Evolutionary conservation across 1,284 basidiomycete species (phyloP).

Genomic region (Cystobasidium slooffiae): DNA sequence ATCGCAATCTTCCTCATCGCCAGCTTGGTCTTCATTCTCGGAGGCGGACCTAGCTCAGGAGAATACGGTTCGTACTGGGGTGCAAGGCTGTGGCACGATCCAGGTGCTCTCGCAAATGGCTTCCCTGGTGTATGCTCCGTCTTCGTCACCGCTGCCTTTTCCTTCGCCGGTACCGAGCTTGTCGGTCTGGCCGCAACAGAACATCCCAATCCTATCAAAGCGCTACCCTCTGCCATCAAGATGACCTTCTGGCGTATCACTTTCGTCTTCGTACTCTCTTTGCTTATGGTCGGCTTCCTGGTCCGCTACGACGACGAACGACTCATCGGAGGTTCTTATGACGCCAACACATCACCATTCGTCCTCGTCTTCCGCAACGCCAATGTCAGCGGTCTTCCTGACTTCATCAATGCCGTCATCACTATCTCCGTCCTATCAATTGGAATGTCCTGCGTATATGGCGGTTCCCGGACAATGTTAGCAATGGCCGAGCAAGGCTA

Average conservation of each 20-base stretch:
- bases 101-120: conserved; percentile 59
- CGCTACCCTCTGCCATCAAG: conserved; percentile 61
- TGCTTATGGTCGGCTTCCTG: conserved; percentile 66
- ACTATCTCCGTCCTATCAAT: conserved; percentile 57
- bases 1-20: conserved; percentile 58
- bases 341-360: conserved; percentile 40
- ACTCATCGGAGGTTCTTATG: conserved; percentile 51
- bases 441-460: conserved; percentile 58
- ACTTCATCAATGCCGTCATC: conserved; percentile 62
- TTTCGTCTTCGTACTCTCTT: conserved; percentile 62
- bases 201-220: conserved; percentile 57
- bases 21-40: conserved; percentile 54
- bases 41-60: conserved; percentile 45
- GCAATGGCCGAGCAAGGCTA: conserved; percentile 54
- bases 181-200: conserved; percentile 71
- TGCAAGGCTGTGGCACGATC: conserved; percentile 47
- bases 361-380: conserved; percentile 55
- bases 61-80: conserved; percentile 35
- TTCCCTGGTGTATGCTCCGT: conserved; percentile 64
- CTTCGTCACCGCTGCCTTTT: conserved; percentile 63
- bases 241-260: conserved; percentile 60
- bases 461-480: conserved; percentile 57
- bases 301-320: conserved; percentile 50
- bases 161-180: conserved; percentile 59
- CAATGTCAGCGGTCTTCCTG: conserved; percentile 59